Evolutionary conservation across 176 grass and related monocot species (phyloP), one percentile per base, ranked within the genome.

Genomic region (Rhipidocladum racemiflorum): DNA sequence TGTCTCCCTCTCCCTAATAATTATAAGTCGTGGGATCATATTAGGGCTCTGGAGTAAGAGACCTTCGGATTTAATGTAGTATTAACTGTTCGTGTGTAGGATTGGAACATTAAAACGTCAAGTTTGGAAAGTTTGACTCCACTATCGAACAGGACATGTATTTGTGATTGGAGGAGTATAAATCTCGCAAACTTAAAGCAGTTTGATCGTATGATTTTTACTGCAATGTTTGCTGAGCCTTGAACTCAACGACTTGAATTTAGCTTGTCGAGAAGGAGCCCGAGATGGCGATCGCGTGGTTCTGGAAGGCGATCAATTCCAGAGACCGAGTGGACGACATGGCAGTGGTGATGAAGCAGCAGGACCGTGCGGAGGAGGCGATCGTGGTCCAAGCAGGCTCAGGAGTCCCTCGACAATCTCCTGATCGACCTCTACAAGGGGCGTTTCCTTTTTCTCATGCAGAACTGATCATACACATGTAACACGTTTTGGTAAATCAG

Each of bases 351-450:
- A 97, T 94, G 92, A 97, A 97, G 90, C 88, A 92, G 70, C 88
- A 93, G 50, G 84, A 95, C 30, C 88, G 95, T 0, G 56, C 82
- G 1, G 79, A 71, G 66, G 92, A 98, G 83, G 95, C 95, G 1
- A 91, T 93, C 5, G 92, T 98, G 92, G 88, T 91, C 92, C 27
- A 98, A 89, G 83, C 86, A 91, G 62, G 92, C 92, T 5, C 92
- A 95, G 49, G 92, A 91, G 39, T 95, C 96, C n/a, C 92, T 98
- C 0, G 90, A 95, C 85, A 98, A 93, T 80, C 85, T 95, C 21
- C 90, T 98, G 21, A 88, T 98, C 4, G 96, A 95, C 73, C 96
- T 98, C 16, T 98, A 98, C 68, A 98, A 95, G 92, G 92, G 86
- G 79, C 9, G 0, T 14, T n/a, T 56, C 20, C 73, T 67, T 29